Conservation (phyloP, 2,329 filamentous ascomycete genomes). For the Neonectria punicea region DNA sequence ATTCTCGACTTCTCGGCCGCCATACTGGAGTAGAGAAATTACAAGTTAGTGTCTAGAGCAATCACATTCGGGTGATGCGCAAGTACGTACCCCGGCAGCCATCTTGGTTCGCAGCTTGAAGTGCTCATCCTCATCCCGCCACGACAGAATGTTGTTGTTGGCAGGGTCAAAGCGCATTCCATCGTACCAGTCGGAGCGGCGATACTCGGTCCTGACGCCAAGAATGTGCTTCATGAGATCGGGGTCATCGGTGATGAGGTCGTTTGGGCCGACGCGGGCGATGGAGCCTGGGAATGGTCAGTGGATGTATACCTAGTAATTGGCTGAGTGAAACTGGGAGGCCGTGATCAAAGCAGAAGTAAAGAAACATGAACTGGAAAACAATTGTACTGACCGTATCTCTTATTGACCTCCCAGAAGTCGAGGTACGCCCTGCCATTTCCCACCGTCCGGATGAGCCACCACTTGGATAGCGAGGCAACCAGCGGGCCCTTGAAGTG, state of each 20-base stretch:
- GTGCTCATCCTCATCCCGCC: slow-evolving; percentile 57
- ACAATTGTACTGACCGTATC: slow-evolving; percentile 46
- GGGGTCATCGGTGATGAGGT: slow-evolving; percentile 52
- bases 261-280: slow-evolving; percentile 54
- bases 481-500: slow-evolving; percentile 53
- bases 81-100: slow-evolving; percentile 56
- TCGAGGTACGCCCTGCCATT: slow-evolving; percentile 49
- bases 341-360: background rate
- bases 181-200: slow-evolving; percentile 57
- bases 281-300: slow-evolving; percentile 44
- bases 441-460: slow-evolving; percentile 47
- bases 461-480: slow-evolving; percentile 53
- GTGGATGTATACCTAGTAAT: background rate
- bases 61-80: too few relatives aligned
- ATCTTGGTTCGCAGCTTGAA: slow-evolving; percentile 59
- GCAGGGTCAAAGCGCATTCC: slow-evolving; percentile 63
- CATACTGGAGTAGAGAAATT: slow-evolving; percentile 47
- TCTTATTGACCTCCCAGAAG: slow-evolving; percentile 48
- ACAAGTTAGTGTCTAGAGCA: background rate
- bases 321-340: background rate
- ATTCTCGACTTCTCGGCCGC: slow-evolving; percentile 61
- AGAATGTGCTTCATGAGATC: slow-evolving; percentile 50
- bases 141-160: slow-evolving; percentile 61
- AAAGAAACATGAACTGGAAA: background rate
- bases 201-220: slow-evolving; percentile 48